Evolutionary conservation across 345 rosid species (phyloP).

Genomic region (Boechera stricta): DNA sequence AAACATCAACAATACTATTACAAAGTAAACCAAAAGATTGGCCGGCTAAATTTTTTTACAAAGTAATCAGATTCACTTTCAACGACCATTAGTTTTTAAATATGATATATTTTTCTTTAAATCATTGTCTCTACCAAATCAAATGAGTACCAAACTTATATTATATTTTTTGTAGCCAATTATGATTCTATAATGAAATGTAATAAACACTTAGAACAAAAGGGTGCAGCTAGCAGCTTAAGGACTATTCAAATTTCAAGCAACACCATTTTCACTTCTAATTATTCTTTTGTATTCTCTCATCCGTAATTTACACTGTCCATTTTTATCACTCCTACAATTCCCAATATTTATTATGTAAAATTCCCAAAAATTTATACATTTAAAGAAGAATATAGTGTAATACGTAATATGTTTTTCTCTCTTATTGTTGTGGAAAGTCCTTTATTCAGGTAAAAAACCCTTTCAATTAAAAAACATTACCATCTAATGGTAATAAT

Average conservation of each 20-base stretch:
- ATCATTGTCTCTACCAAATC: constrained; percentile 13
- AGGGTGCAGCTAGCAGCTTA: neutral
- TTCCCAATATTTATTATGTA: neutral
- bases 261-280: too few relatives aligned
- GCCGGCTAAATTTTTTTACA: too few relatives aligned
- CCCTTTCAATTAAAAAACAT: neutral
- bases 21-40: too few relatives aligned
- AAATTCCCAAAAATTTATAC: neutral
- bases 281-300: too few relatives aligned
- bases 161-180: neutral
- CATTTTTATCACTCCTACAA: too few relatives aligned
- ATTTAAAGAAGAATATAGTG: neutral
- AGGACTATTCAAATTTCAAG: too few relatives aligned
- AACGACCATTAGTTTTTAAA: neutral
- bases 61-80: neutral
- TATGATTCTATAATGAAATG: neutral
- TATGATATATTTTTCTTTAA: neutral
- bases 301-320: too few relatives aligned
- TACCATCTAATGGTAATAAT: constrained; percentile 8
- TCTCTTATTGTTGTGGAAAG: neutral
- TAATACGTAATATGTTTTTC: too few relatives aligned
- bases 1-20: too few relatives aligned
- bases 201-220: neutral
- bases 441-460: neutral
- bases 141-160: neutral